Evolutionary conservation across 83 land plant genomes (phyloP).

Genomic region (Picea engelmannii): DNA sequence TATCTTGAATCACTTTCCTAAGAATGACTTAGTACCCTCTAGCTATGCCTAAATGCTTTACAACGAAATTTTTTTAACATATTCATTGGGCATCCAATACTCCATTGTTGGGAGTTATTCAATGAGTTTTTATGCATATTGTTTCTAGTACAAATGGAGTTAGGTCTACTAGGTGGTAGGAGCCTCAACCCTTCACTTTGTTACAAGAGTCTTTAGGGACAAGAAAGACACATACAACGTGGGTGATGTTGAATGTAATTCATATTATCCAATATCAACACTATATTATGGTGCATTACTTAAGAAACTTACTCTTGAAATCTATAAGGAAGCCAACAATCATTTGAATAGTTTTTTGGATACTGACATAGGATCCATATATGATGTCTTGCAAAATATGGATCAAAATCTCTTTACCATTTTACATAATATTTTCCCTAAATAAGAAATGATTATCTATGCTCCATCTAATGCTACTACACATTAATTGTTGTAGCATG

Average conservation of each 20-base stretch:
- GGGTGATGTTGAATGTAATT: conserved; percentile 99
- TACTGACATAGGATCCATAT: conserved; percentile 71
- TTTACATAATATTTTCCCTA: conserved; percentile 96
- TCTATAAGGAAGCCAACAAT: conserved; percentile 58
- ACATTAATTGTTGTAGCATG: conserved; percentile 92
- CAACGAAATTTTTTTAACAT: conserved; percentile 77
- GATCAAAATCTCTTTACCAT: conserved; percentile 84
- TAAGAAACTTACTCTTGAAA: conserved; percentile 97
- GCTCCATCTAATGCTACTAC: conserved; percentile 99
- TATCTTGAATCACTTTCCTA: conserved; percentile 90
- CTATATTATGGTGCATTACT: conserved; percentile 85
- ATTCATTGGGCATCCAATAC: conserved; percentile 77
- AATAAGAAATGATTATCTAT: conserved; percentile 97
- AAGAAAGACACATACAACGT: conserved; percentile 98
- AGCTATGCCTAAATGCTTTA: conserved; percentile 94
- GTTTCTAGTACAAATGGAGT: conserved; percentile 80
- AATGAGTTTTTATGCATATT: conserved; percentile 99
- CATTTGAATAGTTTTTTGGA: conserved; percentile 38
- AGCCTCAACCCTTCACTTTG: conserved; percentile 96
- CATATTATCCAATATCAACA: conserved; percentile 99
- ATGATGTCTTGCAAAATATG: conserved; percentile 97
- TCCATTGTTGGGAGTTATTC: conserved; percentile 92
- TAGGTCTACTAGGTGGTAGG: conserved; percentile 59
- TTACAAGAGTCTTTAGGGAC: conserved; percentile 99
- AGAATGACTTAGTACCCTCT: conserved; percentile 83